A percentile compares a stretch with the other conserved stretches of the same genome.
Evolutionary conservation across 306 rosid species (phyloP).

Genomic region (Gastrolobium villosum): DNA sequence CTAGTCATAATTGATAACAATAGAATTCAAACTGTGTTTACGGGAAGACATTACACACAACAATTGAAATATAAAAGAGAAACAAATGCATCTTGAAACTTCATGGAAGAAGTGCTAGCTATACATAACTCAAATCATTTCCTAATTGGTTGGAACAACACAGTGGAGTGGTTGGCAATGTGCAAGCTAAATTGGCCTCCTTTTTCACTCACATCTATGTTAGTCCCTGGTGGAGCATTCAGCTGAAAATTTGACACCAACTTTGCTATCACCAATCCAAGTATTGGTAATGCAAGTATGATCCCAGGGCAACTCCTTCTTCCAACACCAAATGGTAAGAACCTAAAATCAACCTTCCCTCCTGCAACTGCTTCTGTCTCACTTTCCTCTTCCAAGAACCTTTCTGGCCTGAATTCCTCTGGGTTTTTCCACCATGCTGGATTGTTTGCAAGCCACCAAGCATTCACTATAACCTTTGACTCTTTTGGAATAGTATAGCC

Average conservation of each 20-base stretch:
- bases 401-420: conserved; percentile 78
- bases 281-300: conserved; percentile 84
- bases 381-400: conserved; percentile 79
- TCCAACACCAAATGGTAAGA: conserved; percentile 82
- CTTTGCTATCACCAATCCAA: conserved; percentile 71
- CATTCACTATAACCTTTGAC: conserved; percentile 86
- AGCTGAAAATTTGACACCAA: conserved; percentile 71
- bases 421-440: conserved; percentile 85
- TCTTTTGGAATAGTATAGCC: conserved; percentile 75
- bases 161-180: conserved; percentile 76
- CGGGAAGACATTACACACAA: conserved; percentile 3
- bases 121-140: conserved; percentile 7
- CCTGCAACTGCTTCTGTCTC: conserved; percentile 69
- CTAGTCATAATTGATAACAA: background rate
- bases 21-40: background rate
- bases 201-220: conserved; percentile 74
- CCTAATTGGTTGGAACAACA: conserved; percentile 51
- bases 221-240: conserved; percentile 57
- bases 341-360: conserved; percentile 80
- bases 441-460: conserved; percentile 92
- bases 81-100: background rate
- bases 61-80: background rate
- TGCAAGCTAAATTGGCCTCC: conserved; percentile 89
- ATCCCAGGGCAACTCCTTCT: conserved; percentile 94
- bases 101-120: background rate